Conservation (phyloP, 768 basidiomycete genomes). For the Cytidiella melzeri region DNA sequence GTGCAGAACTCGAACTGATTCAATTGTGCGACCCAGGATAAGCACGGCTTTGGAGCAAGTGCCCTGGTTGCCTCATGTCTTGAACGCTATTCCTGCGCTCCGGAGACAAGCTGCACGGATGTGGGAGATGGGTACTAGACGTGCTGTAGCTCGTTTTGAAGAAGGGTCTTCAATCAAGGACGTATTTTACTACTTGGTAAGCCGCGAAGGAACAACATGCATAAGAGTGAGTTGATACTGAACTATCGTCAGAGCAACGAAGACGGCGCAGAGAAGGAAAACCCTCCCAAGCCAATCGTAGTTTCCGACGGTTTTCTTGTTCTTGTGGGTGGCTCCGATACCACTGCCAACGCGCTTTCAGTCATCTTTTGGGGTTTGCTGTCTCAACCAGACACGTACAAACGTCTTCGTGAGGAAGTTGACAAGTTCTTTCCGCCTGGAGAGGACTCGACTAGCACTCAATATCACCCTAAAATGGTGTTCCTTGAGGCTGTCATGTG, state of each 20-base stretch:
- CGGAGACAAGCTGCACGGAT: not conserved
- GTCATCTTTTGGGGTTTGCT: conserved; percentile 36
- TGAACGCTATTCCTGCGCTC: not conserved
- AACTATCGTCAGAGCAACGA: conserved; percentile 27
- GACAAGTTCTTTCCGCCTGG: conserved; percentile 28
- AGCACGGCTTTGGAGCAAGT: conserved; percentile 4
- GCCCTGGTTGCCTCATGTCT: conserved; percentile 9
- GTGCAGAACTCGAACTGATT: not conserved
- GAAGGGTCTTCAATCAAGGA: not conserved
- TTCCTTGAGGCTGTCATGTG: conserved; percentile 33
- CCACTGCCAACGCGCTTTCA: conserved; percentile 34
- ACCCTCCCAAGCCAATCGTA: conserved; percentile 26
- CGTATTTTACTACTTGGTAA: conserved; percentile 6
- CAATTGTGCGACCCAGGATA: not conserved
- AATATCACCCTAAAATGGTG: conserved; percentile 22
- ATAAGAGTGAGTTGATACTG: not conserved
- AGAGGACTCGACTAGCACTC: conserved; percentile 22
- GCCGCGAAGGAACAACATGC: not conserved
- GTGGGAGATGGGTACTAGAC: conserved; percentile 1
- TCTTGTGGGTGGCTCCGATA: conserved; percentile 43
- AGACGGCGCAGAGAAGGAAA: conserved; percentile 22
- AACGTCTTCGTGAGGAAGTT: conserved; percentile 35
- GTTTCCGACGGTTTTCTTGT: conserved; percentile 32
- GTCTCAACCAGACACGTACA: conserved; percentile 30
- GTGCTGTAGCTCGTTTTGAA: not conserved